Conservation (phyloP, 257 asterid genomes). For the Ehretia macrophylla region DNA sequence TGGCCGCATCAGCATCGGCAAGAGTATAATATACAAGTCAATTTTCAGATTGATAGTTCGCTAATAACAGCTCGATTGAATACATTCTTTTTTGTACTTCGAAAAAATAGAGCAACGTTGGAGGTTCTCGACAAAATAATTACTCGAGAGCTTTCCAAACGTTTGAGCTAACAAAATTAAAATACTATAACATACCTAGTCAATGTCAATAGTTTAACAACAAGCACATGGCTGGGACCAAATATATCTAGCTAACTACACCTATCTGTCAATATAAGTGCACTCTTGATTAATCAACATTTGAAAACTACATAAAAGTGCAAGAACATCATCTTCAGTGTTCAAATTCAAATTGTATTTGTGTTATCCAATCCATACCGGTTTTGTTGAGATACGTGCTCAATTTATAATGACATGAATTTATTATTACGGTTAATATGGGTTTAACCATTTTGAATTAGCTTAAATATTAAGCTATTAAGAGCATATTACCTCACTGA, state of each 20-base stretch:
- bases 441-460: too few relatives aligned
- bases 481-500: background rate
- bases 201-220: background rate
- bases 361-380: too few relatives aligned
- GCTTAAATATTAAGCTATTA: background rate
- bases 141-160: background rate
- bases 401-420: too few relatives aligned
- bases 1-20: background rate
- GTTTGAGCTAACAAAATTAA: background rate
- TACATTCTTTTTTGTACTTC: too few relatives aligned
- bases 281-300: too few relatives aligned
- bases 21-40: background rate
- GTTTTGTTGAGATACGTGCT: too few relatives aligned
- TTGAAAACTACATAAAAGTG: too few relatives aligned
- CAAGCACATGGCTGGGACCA: background rate
- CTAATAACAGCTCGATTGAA: background rate
- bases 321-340: background rate
- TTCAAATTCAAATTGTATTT: conserved; percentile 11
- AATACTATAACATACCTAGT: background rate
- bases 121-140: conserved; percentile 1
- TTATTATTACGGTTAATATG: too few relatives aligned
- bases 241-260: background rate
- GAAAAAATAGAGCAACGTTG: background rate
- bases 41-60: background rate
- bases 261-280: too few relatives aligned